A percentile compares a stretch with the other conserved stretches of the same genome.
phyloP scores from a whole-genome alignment of 108 stramenopile genomes.

The Nannochloropsis gaditana region DNA sequence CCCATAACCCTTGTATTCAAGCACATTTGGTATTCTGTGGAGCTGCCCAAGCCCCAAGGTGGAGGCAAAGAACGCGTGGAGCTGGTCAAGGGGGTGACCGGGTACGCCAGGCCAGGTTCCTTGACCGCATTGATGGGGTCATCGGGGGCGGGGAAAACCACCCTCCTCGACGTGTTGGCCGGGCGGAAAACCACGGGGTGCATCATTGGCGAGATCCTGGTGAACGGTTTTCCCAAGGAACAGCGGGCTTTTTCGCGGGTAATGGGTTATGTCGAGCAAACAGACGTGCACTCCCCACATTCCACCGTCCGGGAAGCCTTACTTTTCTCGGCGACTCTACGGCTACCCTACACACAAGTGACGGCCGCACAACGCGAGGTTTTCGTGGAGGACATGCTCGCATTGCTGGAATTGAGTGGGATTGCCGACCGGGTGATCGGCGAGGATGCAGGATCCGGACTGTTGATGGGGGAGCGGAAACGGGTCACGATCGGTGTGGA shows the following conservation, averaged over 20 bases:
- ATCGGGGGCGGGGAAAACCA: slow-evolving; percentile 61
- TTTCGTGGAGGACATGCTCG: slow-evolving; percentile 60
- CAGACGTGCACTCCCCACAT: slow-evolving; percentile 72
- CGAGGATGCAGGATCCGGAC: slow-evolving; percentile 65
- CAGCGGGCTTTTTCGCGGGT: slow-evolving; percentile 48
- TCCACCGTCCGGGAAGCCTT: slow-evolving; percentile 76
- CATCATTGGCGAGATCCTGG: slow-evolving; percentile 64
- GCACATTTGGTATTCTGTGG: slow-evolving; percentile 45
- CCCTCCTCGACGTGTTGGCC: slow-evolving; percentile 68
- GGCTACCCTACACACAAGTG: slow-evolving; percentile 52
- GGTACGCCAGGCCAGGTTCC: slow-evolving; percentile 45
- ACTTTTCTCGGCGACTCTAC: slow-evolving; percentile 72
- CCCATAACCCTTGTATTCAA: slow-evolving; percentile 55
- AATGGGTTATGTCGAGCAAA: slow-evolving; percentile 83
- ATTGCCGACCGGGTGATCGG: slow-evolving; percentile 74
- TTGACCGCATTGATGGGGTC: slow-evolving; percentile 62
- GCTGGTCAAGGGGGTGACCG: slow-evolving; percentile 50
- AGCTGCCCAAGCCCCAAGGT: neutral
- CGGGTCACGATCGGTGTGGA: slow-evolving; percentile 53
- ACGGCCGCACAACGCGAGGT: slow-evolving; percentile 45
- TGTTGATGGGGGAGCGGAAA: slow-evolving; percentile 61
- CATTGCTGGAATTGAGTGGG: slow-evolving; percentile 60
- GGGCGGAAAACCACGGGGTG: slow-evolving; percentile 72
- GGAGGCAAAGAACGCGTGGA: slow-evolving; percentile 36
- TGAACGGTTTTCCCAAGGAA: slow-evolving; percentile 73